Percentiles rank a stretch among this genome's conserved stretches.
These are phyloP conservation scores for Geranium rotundifolium DNA, from an alignment of 345 rosid species.

Conservation along the genomic window DNA sequence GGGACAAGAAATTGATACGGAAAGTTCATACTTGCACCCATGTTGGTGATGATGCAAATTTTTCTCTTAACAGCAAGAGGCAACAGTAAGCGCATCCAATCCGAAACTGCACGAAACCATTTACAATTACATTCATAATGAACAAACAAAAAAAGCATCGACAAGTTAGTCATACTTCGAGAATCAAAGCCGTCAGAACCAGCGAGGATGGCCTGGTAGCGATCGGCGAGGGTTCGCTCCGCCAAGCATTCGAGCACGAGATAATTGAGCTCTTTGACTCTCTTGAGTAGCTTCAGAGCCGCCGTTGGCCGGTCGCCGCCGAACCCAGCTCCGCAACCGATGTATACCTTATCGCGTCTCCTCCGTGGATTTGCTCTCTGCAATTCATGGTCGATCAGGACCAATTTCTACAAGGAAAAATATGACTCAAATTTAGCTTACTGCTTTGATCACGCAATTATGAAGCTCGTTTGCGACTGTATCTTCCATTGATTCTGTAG, in stretches of 20 bases:
- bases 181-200: conserved; percentile 69
- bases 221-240: conserved; percentile 80
- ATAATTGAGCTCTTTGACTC: conserved; percentile 54
- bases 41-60: conserved; percentile 70
- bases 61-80: conserved; percentile 72
- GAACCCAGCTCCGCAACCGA: conserved; percentile 97
- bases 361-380: conserved; percentile 59
- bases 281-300: conserved; percentile 67
- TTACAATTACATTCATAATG: background rate
- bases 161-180: conserved; percentile 36
- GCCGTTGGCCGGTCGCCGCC: conserved; percentile 76
- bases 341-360: conserved; percentile 47
- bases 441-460: too few relatives aligned
- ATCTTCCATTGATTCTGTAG: too few relatives aligned
- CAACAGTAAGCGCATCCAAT: conserved; percentile 70
- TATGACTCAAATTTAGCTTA: too few relatives aligned
- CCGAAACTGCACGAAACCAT: conserved; percentile 36
- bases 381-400: conserved; percentile 8
- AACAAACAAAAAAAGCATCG: background rate
- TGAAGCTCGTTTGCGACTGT: too few relatives aligned
- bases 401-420: too few relatives aligned
- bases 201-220: conserved; percentile 44
- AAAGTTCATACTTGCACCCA: conserved; percentile 70
- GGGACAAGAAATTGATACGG: background rate
- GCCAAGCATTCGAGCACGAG: conserved; percentile 91